Base-by-base conservation (phyloP, 257 asterid species). In the Salvia rosmarinus region DNA sequence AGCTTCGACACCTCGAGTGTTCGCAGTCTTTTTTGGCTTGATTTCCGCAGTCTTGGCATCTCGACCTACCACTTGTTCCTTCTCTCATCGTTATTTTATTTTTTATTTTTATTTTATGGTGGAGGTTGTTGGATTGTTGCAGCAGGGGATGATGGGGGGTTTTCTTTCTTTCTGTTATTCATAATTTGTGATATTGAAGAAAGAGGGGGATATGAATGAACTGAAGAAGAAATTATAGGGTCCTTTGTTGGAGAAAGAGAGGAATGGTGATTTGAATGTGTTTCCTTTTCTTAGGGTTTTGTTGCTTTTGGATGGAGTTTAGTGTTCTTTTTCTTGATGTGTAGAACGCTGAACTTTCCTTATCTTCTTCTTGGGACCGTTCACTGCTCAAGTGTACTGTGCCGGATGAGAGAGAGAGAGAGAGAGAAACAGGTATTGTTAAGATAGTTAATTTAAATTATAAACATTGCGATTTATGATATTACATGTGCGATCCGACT, bases 21-120 rank as follows among this genome's bases (percentile, higher is more conserved):
- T 62, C 42, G 25, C 97, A 90, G 17, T 85, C 97, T 70, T 78
- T 88, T 44, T 90, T 90, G 1, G 97, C 90, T 82, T 90, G 96
- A 66, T 90, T 88, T 10, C 97, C 97, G 72, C 96, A 90, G 69
- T 88, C 96, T 71, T 84, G 85, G 55, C 97, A 90, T 71, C 89
- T 78, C 17, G 71, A 46, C 40, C 81, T 71, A 30, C 79, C 39
- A 11, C 50, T 17, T 44, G 61, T 21, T 6, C 46, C 67, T 30
- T 4, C 46, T 34, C 61, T 12, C 6, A 16, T 34, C 13, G 4
- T 51, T 30, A n/a, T 1, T 17, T 39, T 5, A 37, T 16, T 16
- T 32, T 1, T 28, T 58, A 0, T 4, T 32, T 30, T 32, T 32
- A 9, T 17, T 32, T 60, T 17, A n/a, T 0, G n/a, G 43, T 30